Evolutionary conservation across 2,329 filamentous ascomycete species (phyloP), one percentile per base, ranked within the genome.

Genomic region (Trichoderma lentiforme): DNA sequence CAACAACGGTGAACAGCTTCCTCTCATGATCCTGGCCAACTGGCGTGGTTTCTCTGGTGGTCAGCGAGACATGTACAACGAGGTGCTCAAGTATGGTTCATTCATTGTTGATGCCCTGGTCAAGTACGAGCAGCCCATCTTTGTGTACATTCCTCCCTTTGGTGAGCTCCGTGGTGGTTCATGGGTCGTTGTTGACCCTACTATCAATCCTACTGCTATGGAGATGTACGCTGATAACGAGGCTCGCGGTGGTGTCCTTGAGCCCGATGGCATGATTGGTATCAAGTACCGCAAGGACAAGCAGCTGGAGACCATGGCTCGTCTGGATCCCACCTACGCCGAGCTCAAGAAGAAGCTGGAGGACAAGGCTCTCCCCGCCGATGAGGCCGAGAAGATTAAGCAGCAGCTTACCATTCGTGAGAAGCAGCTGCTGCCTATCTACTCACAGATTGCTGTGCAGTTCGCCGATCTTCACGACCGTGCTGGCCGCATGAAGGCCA

Each of bases 1-100:
- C 90, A 99, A 99, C 90, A 90, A 97, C 76, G 96, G 96, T 81
- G 96, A 99, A 85, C 96, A 99, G 86, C 88, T 99, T 80, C 96
- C 96, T 71, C 86, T 99, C 76, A 98, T 99, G 94, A 99, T 99
- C 81, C 90, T 99, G 75, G 96, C 96, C 84, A 99, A 99, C 89
- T 99, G 96, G 96, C 92, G 96, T 90, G 96, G 96, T 87, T 99
- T 99, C 93, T 99, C 96, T 76, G 96, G 96, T 86, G 96, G 96
- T 75, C 96, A 99, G 85, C 94, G 95, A 77, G 96, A 99, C 84
- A 99, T 99, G 96, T 99, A 97, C 90, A 98, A 98, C 86, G 96
- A 99, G 85, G 96, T 99, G 18, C 90, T 99, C 83, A 99, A 99
- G 88, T 99, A 99, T 80, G 96, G 96, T 80, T 98, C 95, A 21